Percentiles rank a stretch among this genome's conserved stretches.
Conservation (phyloP, 371 early-diverging fungal genomes). For the Mortierella sp. region DNA sequence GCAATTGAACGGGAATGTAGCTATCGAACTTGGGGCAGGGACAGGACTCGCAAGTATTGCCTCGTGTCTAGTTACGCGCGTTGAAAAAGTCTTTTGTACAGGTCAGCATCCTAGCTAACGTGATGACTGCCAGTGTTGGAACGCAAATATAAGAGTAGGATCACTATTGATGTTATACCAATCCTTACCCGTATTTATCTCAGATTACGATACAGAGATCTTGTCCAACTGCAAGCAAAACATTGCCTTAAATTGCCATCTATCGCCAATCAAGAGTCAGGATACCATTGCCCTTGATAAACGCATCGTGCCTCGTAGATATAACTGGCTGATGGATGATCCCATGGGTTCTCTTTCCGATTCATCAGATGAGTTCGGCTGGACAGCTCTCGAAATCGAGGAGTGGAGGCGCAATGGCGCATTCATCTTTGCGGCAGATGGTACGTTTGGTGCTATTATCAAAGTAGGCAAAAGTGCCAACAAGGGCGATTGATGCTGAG, state of each 20-base stretch:
- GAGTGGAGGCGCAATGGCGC: slow-evolving; percentile 38
- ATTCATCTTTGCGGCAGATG: slow-evolving; percentile 44
- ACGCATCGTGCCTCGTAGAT: slow-evolving; percentile 10
- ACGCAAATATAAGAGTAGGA: background rate
- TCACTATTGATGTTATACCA: too few relatives aligned
- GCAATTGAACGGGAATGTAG: slow-evolving; percentile 12
- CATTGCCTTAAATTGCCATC: slow-evolving; percentile 13
- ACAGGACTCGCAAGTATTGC: slow-evolving; percentile 48
- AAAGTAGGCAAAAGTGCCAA: too few relatives aligned
- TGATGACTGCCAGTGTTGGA: background rate
- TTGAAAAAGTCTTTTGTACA: slow-evolving; percentile 30
- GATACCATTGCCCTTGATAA: background rate
- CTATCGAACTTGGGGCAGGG: slow-evolving; percentile 41
- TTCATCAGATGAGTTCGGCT: slow-evolving; percentile 16
- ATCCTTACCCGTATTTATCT: background rate
- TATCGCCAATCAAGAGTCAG: background rate
- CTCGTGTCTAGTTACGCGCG: background rate
- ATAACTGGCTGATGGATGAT: slow-evolving; percentile 38
- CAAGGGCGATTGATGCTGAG: background rate
- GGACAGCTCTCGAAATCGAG: slow-evolving; percentile 16
- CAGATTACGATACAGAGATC: slow-evolving; percentile 28
- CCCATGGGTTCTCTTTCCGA: slow-evolving; percentile 9
- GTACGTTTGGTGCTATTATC: slow-evolving; percentile 5
- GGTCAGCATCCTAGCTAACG: slow-evolving; percentile 7
- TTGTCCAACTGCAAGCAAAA: slow-evolving; percentile 34